Conservation (phyloP, 2,329 filamentous ascomycete species). For the Colletotrichum costaricense region DNA sequence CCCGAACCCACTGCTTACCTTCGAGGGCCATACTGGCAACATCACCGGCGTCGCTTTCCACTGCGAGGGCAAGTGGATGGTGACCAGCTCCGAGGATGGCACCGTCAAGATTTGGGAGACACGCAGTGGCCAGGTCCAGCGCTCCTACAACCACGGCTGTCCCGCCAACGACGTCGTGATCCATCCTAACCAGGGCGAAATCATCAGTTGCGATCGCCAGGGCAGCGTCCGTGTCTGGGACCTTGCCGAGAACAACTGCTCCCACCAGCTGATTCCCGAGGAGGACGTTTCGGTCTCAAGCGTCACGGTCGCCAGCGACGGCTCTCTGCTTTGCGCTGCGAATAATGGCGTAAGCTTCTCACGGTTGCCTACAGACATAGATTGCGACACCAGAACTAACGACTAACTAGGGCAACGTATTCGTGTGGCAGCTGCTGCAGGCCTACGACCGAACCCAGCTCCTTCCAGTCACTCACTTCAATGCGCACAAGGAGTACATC, state of each 20-base stretch:
- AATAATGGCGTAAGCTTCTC: conserved; percentile 79
- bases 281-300: conserved; percentile 94
- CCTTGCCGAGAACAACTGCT: conserved; percentile 95
- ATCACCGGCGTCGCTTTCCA: conserved; percentile 98
- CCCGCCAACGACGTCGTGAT: conserved; percentile 99
- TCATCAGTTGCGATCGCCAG: conserved; percentile 94
- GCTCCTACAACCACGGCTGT: conserved; percentile 90
- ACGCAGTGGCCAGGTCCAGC: conserved; percentile 83
- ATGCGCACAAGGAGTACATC: conserved; percentile 91
- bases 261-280: conserved; percentile 94
- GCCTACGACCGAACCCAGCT: conserved; percentile 85
- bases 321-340: conserved; percentile 90
- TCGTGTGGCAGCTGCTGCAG: conserved; percentile 95
- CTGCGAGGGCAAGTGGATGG: conserved; percentile 99
- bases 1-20: conserved; percentile 89
- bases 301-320: conserved; percentile 95
- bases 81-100: conserved; percentile 95
- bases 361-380: too few species aligned
- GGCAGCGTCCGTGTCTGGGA: conserved; percentile 98
- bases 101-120: conserved; percentile 99
- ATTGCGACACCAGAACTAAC: neutral
- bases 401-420: conserved; percentile 83
- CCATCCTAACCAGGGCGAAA: conserved; percentile 97
- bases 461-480: conserved; percentile 88
- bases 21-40: conserved; percentile 96